These are phyloP conservation scores for Naganishia friedmannii DNA, from an alignment of 768 basidiomycete species.

Conservation along the genomic window DNA sequence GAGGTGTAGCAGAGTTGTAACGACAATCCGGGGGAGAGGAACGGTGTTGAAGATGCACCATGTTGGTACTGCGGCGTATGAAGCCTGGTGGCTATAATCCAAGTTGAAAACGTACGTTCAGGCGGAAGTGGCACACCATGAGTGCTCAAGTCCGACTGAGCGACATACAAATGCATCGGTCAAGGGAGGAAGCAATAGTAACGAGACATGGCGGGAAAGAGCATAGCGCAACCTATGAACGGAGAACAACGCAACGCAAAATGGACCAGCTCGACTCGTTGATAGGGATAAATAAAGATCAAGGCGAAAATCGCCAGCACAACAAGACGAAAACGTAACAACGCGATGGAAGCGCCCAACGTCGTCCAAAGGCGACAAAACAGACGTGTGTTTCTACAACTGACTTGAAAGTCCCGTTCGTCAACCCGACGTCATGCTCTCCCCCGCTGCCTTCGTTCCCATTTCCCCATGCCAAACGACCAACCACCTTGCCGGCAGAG, in stretches of 20 bases:
- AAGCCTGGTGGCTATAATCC: too few species aligned
- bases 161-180: too few species aligned
- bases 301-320: constrained; percentile 5
- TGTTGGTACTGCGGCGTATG: too few species aligned
- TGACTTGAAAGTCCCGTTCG: background rate
- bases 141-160: too few species aligned
- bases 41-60: too few species aligned
- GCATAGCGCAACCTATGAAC: background rate
- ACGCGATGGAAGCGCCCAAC: too few species aligned
- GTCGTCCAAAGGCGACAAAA: background rate
- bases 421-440: too few species aligned
- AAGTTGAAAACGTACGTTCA: too few species aligned
- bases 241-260: background rate
- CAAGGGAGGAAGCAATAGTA: too few species aligned
- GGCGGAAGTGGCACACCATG: too few species aligned
- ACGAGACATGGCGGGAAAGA: background rate
- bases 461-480: background rate
- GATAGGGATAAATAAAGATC: constrained; percentile 21
- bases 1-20: too few species aligned
- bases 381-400: constrained; percentile 7
- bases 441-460: background rate
- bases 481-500: constrained; percentile 8
- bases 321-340: background rate
- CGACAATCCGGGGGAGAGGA: too few species aligned
- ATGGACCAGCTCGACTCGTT: background rate